Evolutionary conservation across 75 land plant genomes (phyloP), one percentile per base, ranked within the genome.

Genomic region (Pinus tabuliformis): DNA sequence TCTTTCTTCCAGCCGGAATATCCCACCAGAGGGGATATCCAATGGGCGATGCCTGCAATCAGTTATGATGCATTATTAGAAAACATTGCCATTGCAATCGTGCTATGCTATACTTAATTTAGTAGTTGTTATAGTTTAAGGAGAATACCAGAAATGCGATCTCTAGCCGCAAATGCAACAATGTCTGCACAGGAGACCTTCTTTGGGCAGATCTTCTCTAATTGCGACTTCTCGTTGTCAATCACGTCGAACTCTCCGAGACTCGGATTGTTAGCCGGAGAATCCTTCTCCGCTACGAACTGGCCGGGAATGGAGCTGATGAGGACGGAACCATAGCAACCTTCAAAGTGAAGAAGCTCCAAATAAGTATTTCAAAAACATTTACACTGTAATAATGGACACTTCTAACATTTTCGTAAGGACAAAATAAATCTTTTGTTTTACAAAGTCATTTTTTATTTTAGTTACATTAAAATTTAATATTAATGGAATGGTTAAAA

Each of bases 261-360:
- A 58, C 20, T 58, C 3, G 18, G 18, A 3, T 58, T 14, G 59
- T 58, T 58, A 15, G 13, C 13, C 8, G 59, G 59, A 8, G 59
- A 58, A 2, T 58, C 59, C 3, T 58, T 58, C 18, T 58, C 59
- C 18, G 59, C 59, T 12, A 15, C 18, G 18, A 15, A 15, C 0
- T 12, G 13, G 6, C 6, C 6, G 15, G 59, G 18, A 3, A 4
- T 58, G 6, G 90, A 76, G 58, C 83, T 75, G 36, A 91, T 80
- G 61, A 93, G 83, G 6, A 93, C 80, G 5, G 96, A 93, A 12
- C 64, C 94, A 79, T 93, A 93, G 63, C 96, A 93, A 2, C 96
- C 96, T 93, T 93, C 60, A 42, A 42, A 42, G 6, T 1, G 33
- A 33, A 33, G 33, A 2, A 33, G 33, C 33, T 33, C 33, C 2